Evolutionary conservation across 495 filamentous ascomycete genomes (phyloP), one percentile per base, ranked within the genome.

Genomic region (Penicillium steckii): DNA sequence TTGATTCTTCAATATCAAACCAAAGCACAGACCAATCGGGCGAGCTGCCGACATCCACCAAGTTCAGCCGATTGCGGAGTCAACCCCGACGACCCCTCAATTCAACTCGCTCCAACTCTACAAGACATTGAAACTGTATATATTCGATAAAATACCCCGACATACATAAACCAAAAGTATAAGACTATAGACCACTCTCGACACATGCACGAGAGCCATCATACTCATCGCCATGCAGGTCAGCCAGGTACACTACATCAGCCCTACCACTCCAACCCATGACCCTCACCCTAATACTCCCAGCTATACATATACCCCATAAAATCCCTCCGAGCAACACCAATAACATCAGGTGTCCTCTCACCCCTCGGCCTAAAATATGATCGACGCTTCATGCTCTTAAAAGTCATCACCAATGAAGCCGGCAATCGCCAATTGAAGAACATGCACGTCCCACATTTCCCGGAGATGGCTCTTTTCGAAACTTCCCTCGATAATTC

Each of bases 251-350:
- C 5, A 57, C 19, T n/a, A n/a, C 27, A 23, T 1, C n/a, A n/a
- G 4, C 50, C 22, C 15, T 8, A 13, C 9, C n/a, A n/a, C 17
- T 19, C 27, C 21, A 10, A 12, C 24, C 6, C 17, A 27, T 43
- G n/a, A n/a, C n/a, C n/a, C n/a, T 19, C 32, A 23, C 35, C 29
- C n/a, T n/a, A n/a, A 15, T 37, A n/a, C 48, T 12, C 6, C 41
- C 60, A 94, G 87, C 78, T 97, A 26, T 94, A 89, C 70, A 77
- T 88, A 35, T 95, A 96, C 64, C 91, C 92, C 48, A 88, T 97
- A 73, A 97, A 96, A 62, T 90, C 85, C 2, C 79, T 96, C 1
- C 83, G 86, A 4, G 83, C 80, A 4, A 80, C 88, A 24, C 50
- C 77, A 22, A 65, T 96, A 29, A 38, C 70, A 3, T 60, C 73